Evolutionary conservation across 441 rosid genomes (phyloP).

Genomic region (Erodium chrysanthum): DNA sequence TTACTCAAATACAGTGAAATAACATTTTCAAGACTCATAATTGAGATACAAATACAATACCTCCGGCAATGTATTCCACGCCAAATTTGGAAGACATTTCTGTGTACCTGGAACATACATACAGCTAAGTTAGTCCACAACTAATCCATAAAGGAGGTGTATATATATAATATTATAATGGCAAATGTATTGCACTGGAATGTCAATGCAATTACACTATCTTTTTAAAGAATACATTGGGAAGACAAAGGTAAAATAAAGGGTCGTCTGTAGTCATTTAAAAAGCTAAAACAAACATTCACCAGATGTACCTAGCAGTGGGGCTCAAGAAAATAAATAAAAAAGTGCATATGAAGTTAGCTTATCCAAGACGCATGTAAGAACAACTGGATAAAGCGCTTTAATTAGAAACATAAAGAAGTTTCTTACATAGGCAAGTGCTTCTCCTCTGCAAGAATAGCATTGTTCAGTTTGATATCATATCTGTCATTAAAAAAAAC

Average conservation of each 20-base stretch:
- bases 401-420: background rate
- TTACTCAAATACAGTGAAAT: background rate
- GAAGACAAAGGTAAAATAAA: too few relatives aligned
- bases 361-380: background rate
- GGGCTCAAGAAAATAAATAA: background rate
- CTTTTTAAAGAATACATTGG: background rate
- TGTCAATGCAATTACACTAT: background rate
- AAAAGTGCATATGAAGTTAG: background rate
- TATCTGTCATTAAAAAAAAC: conserved; percentile 32
- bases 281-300: too few relatives aligned
- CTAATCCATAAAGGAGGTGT: background rate
- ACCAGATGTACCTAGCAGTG: too few relatives aligned
- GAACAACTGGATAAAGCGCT: background rate
- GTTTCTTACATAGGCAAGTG: conserved; percentile 72
- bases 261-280: background rate
- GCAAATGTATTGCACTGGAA: background rate
- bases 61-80: conserved; percentile 95
- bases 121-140: conserved; percentile 3
- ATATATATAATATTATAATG: too few relatives aligned
- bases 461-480: conserved; percentile 72
- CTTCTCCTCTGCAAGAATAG: conserved; percentile 90
- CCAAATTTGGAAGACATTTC: conserved; percentile 49
- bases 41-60: conserved; percentile 23
- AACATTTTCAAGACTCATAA: background rate
- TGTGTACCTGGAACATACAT: conserved; percentile 44